A percentile compares a stretch with the other conserved stretches of the same genome.
Conservation (phyloP, 1,284 basidiomycete genomes). For the Apiotrichum porosum region DNA sequence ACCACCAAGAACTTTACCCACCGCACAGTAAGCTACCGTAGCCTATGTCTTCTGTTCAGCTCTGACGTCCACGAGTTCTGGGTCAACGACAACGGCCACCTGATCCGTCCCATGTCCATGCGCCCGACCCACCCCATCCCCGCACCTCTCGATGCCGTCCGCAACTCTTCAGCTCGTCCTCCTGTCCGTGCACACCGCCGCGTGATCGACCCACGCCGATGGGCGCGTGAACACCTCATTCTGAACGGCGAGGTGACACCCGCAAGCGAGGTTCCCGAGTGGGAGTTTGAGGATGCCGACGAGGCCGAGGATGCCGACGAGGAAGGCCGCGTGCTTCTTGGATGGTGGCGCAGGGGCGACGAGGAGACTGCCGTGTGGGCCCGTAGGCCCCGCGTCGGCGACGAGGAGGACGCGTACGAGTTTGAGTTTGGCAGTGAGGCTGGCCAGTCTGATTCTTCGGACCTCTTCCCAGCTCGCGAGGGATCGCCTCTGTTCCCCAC, state of each 20-base stretch:
- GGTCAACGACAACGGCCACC: conserved; percentile 25
- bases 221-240: conserved; percentile 19
- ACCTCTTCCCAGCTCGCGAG: conserved; percentile 2
- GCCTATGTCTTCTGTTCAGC: not conserved
- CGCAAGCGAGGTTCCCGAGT: not conserved
- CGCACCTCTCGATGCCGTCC: not conserved
- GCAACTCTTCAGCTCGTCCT: not conserved
- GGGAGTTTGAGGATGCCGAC: conserved; percentile 11
- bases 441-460: not conserved
- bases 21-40: conserved; percentile 1
- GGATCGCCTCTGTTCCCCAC: conserved; percentile 5
- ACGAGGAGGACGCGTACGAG: conserved; percentile 4
- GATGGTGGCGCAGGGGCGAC: conserved; percentile 7
- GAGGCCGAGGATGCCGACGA: conserved; percentile 10
- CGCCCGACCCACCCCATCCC: conserved; percentile 38
- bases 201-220: conserved; percentile 35
- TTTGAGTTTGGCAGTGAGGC: not conserved
- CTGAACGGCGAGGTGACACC: conserved; percentile 1
- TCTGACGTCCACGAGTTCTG: conserved; percentile 34
- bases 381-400: not conserved
- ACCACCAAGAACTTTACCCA: conserved; percentile 15
- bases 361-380: conserved; percentile 3
- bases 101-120: conserved; percentile 37
- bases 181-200: conserved; percentile 22
- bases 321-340: conserved; percentile 9